Percentiles rank a stretch among this genome's conserved stretches.
Evolutionary conservation across 352 stramenopile species (phyloP).

Genomic region (Pythium plurisporium): DNA sequence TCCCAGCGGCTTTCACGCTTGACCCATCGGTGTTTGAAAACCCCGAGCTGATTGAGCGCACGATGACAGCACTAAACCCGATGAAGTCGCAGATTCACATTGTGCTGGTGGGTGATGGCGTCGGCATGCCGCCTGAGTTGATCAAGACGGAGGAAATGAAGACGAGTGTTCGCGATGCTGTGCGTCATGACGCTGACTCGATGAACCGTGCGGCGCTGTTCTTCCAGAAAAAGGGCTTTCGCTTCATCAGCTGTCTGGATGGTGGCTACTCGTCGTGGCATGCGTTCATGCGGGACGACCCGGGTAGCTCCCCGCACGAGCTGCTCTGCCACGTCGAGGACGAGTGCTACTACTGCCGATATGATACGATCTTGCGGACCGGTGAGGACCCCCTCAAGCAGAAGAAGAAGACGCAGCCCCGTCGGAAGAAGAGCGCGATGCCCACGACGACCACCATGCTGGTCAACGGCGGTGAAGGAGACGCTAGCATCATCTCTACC

Average conservation of each 20-base stretch:
- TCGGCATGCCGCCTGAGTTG: conserved; percentile 56
- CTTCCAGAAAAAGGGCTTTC: conserved; percentile 80
- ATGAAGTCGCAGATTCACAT: conserved; percentile 75
- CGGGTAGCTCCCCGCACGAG: conserved; percentile 51
- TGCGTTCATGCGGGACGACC: conserved; percentile 73
- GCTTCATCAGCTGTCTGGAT: conserved; percentile 75
- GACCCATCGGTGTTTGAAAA: conserved; percentile 79
- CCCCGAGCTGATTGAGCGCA: conserved; percentile 69
- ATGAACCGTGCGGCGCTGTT: conserved; percentile 76
- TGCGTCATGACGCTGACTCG: conserved; percentile 57
- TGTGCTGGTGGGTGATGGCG: conserved; percentile 69
- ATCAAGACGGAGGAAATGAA: conserved; percentile 61
- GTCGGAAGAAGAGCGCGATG: conserved; percentile 66
- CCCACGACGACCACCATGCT: conserved; percentile 63
- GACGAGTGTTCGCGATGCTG: conserved; percentile 70
- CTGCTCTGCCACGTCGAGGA: conserved; percentile 60
- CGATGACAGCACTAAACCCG: conserved; percentile 60
- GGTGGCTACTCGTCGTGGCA: conserved; percentile 80
- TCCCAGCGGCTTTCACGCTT: conserved; percentile 69
- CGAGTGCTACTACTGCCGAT: conserved; percentile 76
- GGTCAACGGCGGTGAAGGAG: conserved; percentile 67
- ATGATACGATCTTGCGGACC: conserved; percentile 67
- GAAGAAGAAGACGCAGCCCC: conserved; percentile 29
- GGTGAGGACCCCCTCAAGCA: conserved; percentile 62
- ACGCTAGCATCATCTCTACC: conserved; percentile 66